Evolutionary conservation across 441 rosid species (phyloP).

Genomic region (Pelargonium cotyledonis): DNA sequence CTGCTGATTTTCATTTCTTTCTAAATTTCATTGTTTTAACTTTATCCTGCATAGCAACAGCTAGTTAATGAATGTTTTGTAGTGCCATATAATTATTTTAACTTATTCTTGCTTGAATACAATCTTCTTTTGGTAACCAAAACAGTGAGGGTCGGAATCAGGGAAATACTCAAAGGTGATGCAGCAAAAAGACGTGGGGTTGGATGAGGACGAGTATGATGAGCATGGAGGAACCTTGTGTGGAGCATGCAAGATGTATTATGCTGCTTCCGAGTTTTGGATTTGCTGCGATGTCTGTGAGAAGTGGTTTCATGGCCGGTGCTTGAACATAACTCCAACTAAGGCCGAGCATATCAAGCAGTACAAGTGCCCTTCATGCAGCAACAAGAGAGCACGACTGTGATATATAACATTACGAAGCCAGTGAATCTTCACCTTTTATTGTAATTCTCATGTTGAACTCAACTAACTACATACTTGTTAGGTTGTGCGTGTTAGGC

Average conservation of each 20-base stretch:
- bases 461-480: neutral
- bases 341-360: conserved; percentile 95
- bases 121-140: conserved; percentile 23
- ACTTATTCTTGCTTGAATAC: neutral
- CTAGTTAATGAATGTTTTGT: neutral
- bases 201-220: conserved; percentile 51
- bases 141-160: conserved; percentile 46
- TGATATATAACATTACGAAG: neutral
- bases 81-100: neutral
- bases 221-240: conserved; percentile 80
- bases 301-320: conserved; percentile 91
- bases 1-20: no score
- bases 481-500: neutral
- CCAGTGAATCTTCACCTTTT: neutral
- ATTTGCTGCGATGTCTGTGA: conserved; percentile 89
- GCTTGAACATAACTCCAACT: conserved; percentile 96
- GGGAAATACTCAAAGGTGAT: conserved; percentile 50
- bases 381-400: conserved; percentile 77
- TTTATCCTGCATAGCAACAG: no score
- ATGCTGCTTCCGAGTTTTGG: conserved; percentile 84
- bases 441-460: neutral
- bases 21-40: no score
- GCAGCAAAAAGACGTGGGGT: conserved; percentile 52
- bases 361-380: conserved; percentile 73
- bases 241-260: conserved; percentile 93